Evolutionary conservation across 2,329 filamentous ascomycete species (phyloP).

Genomic region (Cytospora piceicola): DNA sequence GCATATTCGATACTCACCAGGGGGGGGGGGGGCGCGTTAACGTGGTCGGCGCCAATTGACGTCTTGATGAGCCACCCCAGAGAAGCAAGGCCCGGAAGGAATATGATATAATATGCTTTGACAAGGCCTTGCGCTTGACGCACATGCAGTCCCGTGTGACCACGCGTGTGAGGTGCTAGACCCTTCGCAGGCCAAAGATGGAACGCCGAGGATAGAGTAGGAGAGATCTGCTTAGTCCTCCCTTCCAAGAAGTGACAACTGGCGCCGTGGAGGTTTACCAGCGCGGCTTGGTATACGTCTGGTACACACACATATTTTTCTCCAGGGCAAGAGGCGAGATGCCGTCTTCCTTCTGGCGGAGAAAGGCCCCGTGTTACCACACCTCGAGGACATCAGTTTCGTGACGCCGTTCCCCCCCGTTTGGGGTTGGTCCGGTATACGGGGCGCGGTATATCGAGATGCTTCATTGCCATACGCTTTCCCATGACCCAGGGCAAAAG

Average conservation of each 20-base stretch:
- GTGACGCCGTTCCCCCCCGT: conserved; percentile 1
- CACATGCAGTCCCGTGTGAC: not conserved
- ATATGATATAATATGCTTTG: conserved; percentile 18
- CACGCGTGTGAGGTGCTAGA: conserved; percentile 3
- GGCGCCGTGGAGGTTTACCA: not conserved
- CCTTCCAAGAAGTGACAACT: not conserved
- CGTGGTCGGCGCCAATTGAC: conserved; percentile 15
- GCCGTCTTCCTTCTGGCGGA: not conserved
- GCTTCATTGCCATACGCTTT: not conserved
- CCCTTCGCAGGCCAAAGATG: not conserved
- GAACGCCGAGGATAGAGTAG: not conserved
- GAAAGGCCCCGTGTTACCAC: not conserved
- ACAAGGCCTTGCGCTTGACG: not conserved
- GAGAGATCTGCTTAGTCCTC: not conserved
- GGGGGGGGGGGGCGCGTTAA: no score
- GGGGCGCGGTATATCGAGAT: conserved; percentile 11
- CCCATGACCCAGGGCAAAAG: not conserved
- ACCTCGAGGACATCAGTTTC: conserved; percentile 1
- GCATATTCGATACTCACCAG: conserved; percentile 23
- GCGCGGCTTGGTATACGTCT: not conserved
- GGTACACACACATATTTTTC: not conserved
- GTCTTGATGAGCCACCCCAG: conserved; percentile 12
- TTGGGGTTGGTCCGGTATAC: conserved; percentile 7
- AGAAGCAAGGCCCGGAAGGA: conserved; percentile 7
- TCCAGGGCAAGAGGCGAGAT: conserved; percentile 1